Evolutionary conservation across 2,329 filamentous ascomycete species (phyloP), one percentile per base, ranked within the genome.

Genomic region (Hyphodiscus sp.): DNA sequence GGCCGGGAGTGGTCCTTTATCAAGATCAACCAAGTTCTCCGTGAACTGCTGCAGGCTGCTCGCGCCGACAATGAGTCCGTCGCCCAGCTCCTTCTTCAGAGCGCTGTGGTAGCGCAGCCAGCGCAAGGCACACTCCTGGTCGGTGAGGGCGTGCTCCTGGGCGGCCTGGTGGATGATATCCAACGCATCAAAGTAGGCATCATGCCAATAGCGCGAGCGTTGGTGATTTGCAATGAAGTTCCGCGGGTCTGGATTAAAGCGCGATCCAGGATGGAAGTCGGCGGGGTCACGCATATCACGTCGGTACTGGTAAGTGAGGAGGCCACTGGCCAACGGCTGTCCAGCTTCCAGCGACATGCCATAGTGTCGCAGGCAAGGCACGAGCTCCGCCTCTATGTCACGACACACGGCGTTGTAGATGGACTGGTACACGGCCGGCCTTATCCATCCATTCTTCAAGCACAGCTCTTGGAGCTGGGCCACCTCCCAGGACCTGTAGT

Each of bases 121-220:
- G 47, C 87, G 77, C 65, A 91, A 73, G 0, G 87, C 87, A n/a
- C 80, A 83, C 72, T 94, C 89, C 44, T 90, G 77, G 67, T 89
- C 71, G 1, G 80, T 84, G 58, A 91, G 67, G 1, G 78, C 80
- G 64, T 89, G 78, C 70, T 86, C 85, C 61, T 82, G 72, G 1
- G 82, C 78, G 0, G 83, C 86, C 5, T 76, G 73, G 70, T 91
- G 85, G 58, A 92, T 79, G 45, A 85, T 70, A 55, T 78, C 74
- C 38, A 94, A 72, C 1, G 89, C 86, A 50, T 84, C 76, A 61
- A 85, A 85, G 1, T 77, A 82, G 0, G 74, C 71, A 57, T 83
- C 78, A 54, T 79, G 80, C 71, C 83, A 85, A 67, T 86, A 86
- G 6, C 80, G 72, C 2, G 69, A 65, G 16, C 79, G 74, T 62